Evolutionary conservation across 805 yeast genomes (phyloP), one percentile per base, ranked within the genome.

Genomic region (Lachancea nothofagi): DNA sequence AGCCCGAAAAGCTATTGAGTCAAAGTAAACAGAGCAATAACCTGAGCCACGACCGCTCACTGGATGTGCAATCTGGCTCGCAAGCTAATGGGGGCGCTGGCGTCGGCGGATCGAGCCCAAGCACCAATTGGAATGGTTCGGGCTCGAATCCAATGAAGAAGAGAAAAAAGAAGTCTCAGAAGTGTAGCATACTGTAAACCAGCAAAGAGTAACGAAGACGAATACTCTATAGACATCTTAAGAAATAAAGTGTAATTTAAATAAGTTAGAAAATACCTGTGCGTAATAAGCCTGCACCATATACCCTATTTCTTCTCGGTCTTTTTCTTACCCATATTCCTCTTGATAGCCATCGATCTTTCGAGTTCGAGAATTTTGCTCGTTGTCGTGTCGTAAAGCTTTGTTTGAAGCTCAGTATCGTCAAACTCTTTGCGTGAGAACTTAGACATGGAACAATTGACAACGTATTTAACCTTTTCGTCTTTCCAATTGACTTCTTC

Each of bases 261-360:
- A n/a, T n/a, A n/a, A n/a, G n/a, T n/a, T n/a, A n/a, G n/a, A n/a
- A n/a, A n/a, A n/a, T n/a, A n/a, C n/a, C n/a, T n/a, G n/a, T n/a
- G n/a, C n/a, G n/a, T n/a, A n/a, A n/a, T n/a, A n/a, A n/a, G n/a
- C n/a, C n/a, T n/a, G n/a, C n/a, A n/a, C n/a, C n/a, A n/a, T n/a
- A n/a, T 30, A 13, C 20, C 40, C 6, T 29, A 17, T 25, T 33
- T 29, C 13, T 28, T 31, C 33, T 25, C 42, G 7, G 28, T 34
- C 22, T 37, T 44, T 33, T 23, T 44, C 26, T 41, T 40, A 20
- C 50, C 44, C 42, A 56, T 64, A 53, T 80, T 83, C 36, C 93
- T 66, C 52, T 74, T 80, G 3, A 76, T 62, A 0, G 94, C 96
- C 28, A 86, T 74, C 43, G 69, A 70, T 60, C 75, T 83, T 57